Evolutionary conservation across 768 basidiomycete species (phyloP).

Genomic region (Gymnopilus junonius): DNA sequence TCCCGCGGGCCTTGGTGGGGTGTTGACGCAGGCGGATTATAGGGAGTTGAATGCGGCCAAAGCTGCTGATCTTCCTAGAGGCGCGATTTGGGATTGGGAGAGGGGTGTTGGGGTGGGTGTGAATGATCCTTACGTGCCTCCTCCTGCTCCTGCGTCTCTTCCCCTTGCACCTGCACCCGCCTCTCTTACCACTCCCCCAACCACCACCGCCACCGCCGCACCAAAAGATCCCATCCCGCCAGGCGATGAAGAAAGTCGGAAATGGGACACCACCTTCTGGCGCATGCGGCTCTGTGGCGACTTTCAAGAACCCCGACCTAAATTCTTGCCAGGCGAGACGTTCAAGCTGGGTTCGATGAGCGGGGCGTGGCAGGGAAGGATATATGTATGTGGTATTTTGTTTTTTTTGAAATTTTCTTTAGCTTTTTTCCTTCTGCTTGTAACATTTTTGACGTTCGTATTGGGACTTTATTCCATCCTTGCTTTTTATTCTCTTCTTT

Average conservation of each 20-base stretch:
- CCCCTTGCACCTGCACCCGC: background rate
- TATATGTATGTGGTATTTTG: slow-evolving; percentile 50
- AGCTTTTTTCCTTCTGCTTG: slow-evolving; percentile 1
- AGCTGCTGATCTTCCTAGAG: slow-evolving; percentile 32
- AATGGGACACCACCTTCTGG: slow-evolving; percentile 64
- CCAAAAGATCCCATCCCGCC: background rate
- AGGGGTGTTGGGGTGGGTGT: slow-evolving; percentile 12
- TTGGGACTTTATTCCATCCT: background rate
- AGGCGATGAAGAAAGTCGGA: slow-evolving; percentile 36
- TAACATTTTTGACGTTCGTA: background rate
- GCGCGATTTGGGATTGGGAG: slow-evolving; percentile 33
- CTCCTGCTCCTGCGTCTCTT: background rate
- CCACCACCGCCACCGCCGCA: background rate
- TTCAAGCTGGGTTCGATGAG: slow-evolving; percentile 56
- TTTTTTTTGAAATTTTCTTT: background rate
- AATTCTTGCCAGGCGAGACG: slow-evolving; percentile 33
- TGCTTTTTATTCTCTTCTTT: background rate
- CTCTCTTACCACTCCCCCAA: background rate
- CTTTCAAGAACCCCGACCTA: slow-evolving; percentile 24
- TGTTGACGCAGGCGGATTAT: slow-evolving; percentile 63
- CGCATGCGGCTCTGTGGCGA: slow-evolving; percentile 52
- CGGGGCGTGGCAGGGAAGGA: slow-evolving; percentile 67
- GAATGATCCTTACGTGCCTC: slow-evolving; percentile 8
- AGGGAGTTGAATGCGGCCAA: slow-evolving; percentile 54
- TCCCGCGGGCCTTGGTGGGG: background rate